These are phyloP conservation scores for Acanthamoeba rhysodes DNA, from an alignment of 208 protist genomes.

Conservation along the genomic window DNA sequence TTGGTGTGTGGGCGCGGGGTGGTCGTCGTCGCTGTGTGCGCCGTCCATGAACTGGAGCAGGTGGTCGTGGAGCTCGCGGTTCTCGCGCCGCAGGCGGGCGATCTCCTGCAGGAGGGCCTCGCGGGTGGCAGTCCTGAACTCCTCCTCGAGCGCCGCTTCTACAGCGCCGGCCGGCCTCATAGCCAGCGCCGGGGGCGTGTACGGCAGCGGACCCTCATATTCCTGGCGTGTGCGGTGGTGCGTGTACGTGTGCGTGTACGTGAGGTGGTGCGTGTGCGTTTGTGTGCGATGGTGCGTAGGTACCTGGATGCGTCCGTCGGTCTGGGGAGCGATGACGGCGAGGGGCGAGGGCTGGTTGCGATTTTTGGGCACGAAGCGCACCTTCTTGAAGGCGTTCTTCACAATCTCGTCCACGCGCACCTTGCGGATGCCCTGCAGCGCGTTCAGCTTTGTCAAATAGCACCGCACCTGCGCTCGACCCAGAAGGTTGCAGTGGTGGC, in stretches of 20 bases:
- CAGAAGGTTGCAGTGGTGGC: too few relatives aligned
- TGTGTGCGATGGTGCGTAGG: not conserved
- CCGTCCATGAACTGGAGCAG: conserved; percentile 8
- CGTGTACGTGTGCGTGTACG: not conserved
- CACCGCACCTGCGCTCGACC: not conserved
- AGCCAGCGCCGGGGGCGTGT: conserved; percentile 16
- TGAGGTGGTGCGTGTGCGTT: too few relatives aligned
- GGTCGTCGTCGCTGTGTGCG: not conserved
- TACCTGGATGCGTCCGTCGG: conserved; percentile 64
- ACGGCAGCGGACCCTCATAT: conserved; percentile 31
- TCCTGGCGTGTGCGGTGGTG: not conserved
- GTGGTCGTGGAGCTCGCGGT: not conserved
- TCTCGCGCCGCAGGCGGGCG: conserved; percentile 6
- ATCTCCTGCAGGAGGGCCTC: conserved; percentile 35
- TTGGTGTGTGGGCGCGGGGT: not conserved
- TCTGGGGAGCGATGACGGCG: conserved; percentile 27
- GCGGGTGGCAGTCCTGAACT: conserved; percentile 22
- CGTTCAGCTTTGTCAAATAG: conserved; percentile 72
- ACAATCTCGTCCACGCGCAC: conserved; percentile 67
- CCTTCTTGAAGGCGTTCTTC: conserved; percentile 66
- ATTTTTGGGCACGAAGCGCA: conserved; percentile 38
- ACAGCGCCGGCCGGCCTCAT: not conserved
- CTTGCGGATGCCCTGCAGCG: conserved; percentile 3
- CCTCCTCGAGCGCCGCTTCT: not conserved
- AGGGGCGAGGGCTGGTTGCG: conserved; percentile 45